Conservation (phyloP, 345 rosid genomes). For the Reutealis trisperma region DNA sequence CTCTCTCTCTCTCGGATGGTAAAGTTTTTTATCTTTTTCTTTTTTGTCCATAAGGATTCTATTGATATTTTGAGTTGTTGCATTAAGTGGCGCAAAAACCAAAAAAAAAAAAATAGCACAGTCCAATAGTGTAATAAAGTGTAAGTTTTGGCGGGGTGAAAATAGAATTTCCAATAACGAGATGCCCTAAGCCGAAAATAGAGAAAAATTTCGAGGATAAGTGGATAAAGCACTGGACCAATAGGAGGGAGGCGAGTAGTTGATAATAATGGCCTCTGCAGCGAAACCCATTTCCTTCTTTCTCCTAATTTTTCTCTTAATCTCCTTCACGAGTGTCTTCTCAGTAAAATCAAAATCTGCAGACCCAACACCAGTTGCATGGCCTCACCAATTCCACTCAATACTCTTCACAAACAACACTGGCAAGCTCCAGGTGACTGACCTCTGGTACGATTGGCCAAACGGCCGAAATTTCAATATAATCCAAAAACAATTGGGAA, state of each 20-base stretch:
- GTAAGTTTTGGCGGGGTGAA: background rate
- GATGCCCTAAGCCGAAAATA: background rate
- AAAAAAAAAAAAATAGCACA: background rate
- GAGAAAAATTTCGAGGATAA: background rate
- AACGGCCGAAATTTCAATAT: slow-evolving; percentile 73
- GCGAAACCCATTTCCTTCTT: background rate
- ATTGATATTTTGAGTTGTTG: background rate
- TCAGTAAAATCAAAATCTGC: slow-evolving; percentile 18
- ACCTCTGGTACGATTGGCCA: slow-evolving; percentile 76
- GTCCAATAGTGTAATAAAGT: background rate
- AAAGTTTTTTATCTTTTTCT: too few species aligned
- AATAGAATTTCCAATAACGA: background rate
- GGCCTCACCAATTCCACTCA: slow-evolving; percentile 73
- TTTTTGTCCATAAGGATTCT: background rate
- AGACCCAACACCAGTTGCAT: slow-evolving; percentile 53
- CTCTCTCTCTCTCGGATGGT: background rate
- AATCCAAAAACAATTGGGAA: slow-evolving; percentile 61
- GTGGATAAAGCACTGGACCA: background rate
- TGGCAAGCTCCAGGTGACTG: slow-evolving; percentile 49
- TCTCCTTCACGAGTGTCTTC: slow-evolving; percentile 1
- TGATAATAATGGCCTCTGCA: slow-evolving; percentile 16
- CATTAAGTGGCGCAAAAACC: background rate
- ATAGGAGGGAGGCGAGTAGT: background rate
- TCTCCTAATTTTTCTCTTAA: slow-evolving; percentile 12
- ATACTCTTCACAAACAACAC: slow-evolving; percentile 56